A percentile compares a stretch with the other conserved stretches of the same genome.
Conservation (phyloP, 768 basidiomycete species). For the Rickenella mellea region DNA sequence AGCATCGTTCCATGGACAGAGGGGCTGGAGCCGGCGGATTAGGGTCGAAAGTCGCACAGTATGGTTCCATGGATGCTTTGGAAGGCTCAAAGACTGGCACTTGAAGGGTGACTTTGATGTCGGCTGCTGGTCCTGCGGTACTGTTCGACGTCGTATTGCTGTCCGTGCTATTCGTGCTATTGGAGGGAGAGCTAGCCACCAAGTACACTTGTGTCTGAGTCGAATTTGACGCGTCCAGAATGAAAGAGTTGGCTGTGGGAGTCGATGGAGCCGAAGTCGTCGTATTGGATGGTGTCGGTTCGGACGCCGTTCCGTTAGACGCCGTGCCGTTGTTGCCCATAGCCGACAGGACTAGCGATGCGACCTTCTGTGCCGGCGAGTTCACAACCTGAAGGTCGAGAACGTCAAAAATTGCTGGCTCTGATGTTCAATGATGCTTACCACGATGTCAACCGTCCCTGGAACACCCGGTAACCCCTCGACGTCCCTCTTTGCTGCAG, state of each 20-base stretch:
- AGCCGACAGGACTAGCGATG: constrained; percentile 28
- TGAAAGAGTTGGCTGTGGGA: constrained; percentile 14
- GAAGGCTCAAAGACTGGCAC: constrained; percentile 31
- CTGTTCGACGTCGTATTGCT: not conserved
- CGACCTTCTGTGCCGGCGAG: constrained; percentile 26
- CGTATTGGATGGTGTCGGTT: too few species aligned
- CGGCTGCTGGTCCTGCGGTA: constrained; percentile 4
- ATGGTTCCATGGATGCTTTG: constrained; percentile 26
- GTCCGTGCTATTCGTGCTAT: constrained; percentile 1
- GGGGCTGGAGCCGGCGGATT: constrained; percentile 37
- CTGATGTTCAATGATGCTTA: constrained; percentile 18
- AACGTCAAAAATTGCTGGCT: constrained; percentile 3
- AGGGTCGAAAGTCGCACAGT: constrained; percentile 57
- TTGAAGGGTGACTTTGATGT: constrained; percentile 32
- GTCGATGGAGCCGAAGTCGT: constrained; percentile 1
- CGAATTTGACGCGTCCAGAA: constrained; percentile 39
- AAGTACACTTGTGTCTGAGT: constrained; percentile 37
- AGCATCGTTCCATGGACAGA: constrained; percentile 40
- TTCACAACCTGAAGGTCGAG: constrained; percentile 22
- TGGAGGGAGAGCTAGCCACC: constrained; percentile 13
- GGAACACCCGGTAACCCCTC: constrained; percentile 15
- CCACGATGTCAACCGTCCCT: constrained; percentile 43
- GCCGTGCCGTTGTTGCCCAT: constrained; percentile 9
- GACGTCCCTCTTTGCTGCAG: constrained; percentile 14
- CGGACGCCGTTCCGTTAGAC: constrained; percentile 13